phyloP scores from a whole-genome alignment of 164 flowering plant species.

The Aristolochia californica region DNA sequence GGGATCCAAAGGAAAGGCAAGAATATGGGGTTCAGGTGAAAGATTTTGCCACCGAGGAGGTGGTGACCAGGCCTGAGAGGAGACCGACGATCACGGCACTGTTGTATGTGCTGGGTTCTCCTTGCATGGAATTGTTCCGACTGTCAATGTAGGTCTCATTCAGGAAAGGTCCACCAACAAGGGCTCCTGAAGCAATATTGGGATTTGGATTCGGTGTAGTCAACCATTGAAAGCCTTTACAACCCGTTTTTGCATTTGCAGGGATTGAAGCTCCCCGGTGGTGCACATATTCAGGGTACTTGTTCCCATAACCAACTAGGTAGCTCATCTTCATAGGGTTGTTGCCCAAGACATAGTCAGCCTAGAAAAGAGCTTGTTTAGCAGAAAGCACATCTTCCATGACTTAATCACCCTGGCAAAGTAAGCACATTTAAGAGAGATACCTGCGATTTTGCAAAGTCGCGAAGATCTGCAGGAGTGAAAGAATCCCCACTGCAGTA shows the following conservation, averaged over 20 bases:
- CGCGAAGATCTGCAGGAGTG: slow-evolving; percentile 62
- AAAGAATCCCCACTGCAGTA: slow-evolving; percentile 43
- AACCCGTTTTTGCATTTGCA: slow-evolving; percentile 41
- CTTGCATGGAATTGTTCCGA: slow-evolving; percentile 76
- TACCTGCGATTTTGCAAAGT: slow-evolving; percentile 90
- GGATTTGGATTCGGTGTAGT: slow-evolving; percentile 58
- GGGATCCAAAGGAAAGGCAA: neutral
- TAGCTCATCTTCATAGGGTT: slow-evolving; percentile 79
- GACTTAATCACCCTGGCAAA: neutral
- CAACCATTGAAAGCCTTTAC: slow-evolving; percentile 70
- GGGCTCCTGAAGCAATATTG: slow-evolving; percentile 67
- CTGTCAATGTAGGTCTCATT: slow-evolving; percentile 62
- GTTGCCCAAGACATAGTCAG: slow-evolving; percentile 79
- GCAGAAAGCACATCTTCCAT: too few relatives aligned
- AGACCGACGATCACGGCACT: slow-evolving; percentile 70
- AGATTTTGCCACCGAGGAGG: slow-evolving; percentile 62
- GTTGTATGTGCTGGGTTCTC: slow-evolving; percentile 83
- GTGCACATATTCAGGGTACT: slow-evolving; percentile 70
- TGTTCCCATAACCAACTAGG: slow-evolving; percentile 79
- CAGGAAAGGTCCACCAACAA: slow-evolving; percentile 84
- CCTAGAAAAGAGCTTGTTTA: slow-evolving; percentile 27
- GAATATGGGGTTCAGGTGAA: slow-evolving; percentile 27
- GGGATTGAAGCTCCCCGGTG: slow-evolving; percentile 98
- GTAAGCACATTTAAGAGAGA: neutral
- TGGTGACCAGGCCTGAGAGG: slow-evolving; percentile 70